These are phyloP conservation scores for Epichloe bromicola DNA, from an alignment of 2,329 filamentous ascomycete genomes.

Conservation along the genomic window DNA sequence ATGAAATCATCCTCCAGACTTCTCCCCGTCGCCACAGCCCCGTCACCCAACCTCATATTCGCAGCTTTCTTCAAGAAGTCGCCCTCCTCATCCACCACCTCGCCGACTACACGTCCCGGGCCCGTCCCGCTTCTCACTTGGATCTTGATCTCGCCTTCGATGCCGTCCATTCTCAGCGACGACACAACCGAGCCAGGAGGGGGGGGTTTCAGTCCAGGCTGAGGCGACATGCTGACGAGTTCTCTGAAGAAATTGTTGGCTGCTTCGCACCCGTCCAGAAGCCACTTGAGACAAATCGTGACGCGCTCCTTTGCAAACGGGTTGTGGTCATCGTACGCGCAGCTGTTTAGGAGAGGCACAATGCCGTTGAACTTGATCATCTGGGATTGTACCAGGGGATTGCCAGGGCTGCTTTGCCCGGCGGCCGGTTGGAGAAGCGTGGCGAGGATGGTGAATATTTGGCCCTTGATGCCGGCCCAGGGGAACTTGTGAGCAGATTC, in stretches of 20 bases:
- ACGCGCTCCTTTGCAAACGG: slow-evolving; percentile 88
- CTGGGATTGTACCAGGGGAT: slow-evolving; percentile 71
- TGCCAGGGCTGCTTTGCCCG: slow-evolving; percentile 45
- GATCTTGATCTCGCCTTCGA: slow-evolving; percentile 43
- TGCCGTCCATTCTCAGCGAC: slow-evolving; percentile 40
- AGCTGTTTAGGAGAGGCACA: slow-evolving; percentile 78
- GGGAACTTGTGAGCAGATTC: slow-evolving; percentile 51
- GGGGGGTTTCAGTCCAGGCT: slow-evolving; percentile 23
- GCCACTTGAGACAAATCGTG: slow-evolving; percentile 76
- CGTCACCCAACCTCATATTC: slow-evolving; percentile 24
- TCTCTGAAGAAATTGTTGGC: slow-evolving; percentile 60
- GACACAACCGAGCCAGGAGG: slow-evolving; percentile 24
- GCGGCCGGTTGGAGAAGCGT: slow-evolving; percentile 76
- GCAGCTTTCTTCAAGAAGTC: slow-evolving; percentile 32
- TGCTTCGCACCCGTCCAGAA: slow-evolving; percentile 60
- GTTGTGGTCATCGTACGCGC: slow-evolving; percentile 83
- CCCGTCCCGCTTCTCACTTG: slow-evolving; percentile 29
- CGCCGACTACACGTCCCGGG: slow-evolving; percentile 1
- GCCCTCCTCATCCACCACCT: neutral
- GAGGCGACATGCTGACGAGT: slow-evolving; percentile 36
- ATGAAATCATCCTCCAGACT: slow-evolving; percentile 33
- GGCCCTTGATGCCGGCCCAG: slow-evolving; percentile 71
- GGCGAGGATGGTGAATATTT: slow-evolving; percentile 81
- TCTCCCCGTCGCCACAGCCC: slow-evolving; percentile 5
- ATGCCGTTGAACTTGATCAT: slow-evolving; percentile 77